phyloP scores from a whole-genome alignment of 352 stramenopile genomes.

The Pythium biforme region DNA sequence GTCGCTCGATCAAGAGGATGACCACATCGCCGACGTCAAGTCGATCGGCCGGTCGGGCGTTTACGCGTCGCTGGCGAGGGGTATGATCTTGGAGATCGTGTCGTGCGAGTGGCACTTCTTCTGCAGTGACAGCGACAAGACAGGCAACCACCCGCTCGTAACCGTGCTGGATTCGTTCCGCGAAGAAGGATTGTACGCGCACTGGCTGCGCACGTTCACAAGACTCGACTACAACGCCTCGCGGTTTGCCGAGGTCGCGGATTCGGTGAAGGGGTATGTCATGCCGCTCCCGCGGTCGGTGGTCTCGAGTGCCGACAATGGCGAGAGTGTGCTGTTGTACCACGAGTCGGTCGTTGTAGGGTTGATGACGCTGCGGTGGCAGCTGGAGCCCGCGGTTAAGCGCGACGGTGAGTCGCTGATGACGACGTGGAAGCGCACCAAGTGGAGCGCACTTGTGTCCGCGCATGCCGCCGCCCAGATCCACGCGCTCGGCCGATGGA shows the following conservation, averaged over 20 bases:
- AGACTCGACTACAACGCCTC: conserved; percentile 46
- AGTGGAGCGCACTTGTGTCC: conserved; percentile 12
- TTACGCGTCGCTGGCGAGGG: conserved; percentile 55
- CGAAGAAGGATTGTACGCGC: conserved; percentile 58
- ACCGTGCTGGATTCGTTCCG: conserved; percentile 58
- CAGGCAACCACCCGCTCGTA: conserved; percentile 37
- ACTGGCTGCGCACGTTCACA: conserved; percentile 70
- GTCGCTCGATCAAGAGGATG: conserved; percentile 24
- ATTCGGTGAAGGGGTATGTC: conserved; percentile 25
- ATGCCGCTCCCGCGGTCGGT: conserved; percentile 6
- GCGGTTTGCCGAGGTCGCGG: conserved; percentile 28
- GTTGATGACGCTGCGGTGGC: conserved; percentile 19
- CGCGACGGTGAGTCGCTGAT: conserved; percentile 25
- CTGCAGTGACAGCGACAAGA: conserved; percentile 26
- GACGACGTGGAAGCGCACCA: conserved; percentile 11
- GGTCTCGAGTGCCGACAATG: conserved; percentile 4
- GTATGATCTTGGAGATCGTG: conserved; percentile 62
- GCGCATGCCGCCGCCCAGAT: conserved; percentile 43
- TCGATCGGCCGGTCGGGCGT: conserved; percentile 56
- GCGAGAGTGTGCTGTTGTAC: conserved; percentile 22
- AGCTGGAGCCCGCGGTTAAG: conserved; percentile 13
- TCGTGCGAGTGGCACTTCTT: conserved; percentile 63
- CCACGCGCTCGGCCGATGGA: conserved; percentile 55
- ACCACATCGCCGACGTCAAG: conserved; percentile 6
- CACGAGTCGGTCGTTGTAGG: conserved; percentile 22